Conservation (phyloP, 768 basidiomycete genomes). For the Mycena capillaripes region DNA sequence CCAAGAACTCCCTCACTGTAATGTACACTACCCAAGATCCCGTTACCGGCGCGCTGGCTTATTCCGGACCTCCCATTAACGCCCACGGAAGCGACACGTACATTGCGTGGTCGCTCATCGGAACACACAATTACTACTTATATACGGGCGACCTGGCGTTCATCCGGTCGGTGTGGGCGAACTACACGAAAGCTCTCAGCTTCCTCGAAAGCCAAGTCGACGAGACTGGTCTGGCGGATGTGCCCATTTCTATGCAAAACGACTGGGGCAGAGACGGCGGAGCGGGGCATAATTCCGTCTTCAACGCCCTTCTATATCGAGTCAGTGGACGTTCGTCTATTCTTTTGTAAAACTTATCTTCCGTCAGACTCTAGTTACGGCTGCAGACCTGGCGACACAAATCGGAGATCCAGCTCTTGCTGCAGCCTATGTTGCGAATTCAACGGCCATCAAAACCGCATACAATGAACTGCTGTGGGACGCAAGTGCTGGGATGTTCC, state of each 20-base stretch:
- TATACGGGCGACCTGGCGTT: constrained; percentile 64
- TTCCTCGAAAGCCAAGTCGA: constrained; percentile 60
- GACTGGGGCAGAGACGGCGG: constrained; percentile 65
- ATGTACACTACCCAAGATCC: constrained; percentile 65
- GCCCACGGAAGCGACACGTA: constrained; percentile 59
- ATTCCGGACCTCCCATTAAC: constrained; percentile 57
- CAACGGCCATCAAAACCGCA: constrained; percentile 53
- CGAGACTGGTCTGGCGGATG: constrained; percentile 54
- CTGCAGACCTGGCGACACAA: constrained; percentile 50
- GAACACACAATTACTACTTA: constrained; percentile 55
- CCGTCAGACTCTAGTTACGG: constrained; percentile 49
- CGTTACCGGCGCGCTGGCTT: constrained; percentile 62
- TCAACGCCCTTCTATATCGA: constrained; percentile 60
- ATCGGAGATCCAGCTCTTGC: constrained; percentile 44
- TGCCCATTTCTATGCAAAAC: constrained; percentile 55
- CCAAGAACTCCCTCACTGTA: constrained; percentile 62
- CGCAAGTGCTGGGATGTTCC: constrained; percentile 56
- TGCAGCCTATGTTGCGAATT: constrained; percentile 46
- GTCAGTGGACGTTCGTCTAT: constrained; percentile 38
- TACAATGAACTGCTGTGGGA: constrained; percentile 64
- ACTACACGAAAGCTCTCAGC: constrained; percentile 55
- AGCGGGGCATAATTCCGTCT: constrained; percentile 62
- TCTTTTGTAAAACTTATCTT: background rate
- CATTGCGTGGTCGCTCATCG: constrained; percentile 65
- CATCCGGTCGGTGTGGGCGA: constrained; percentile 58